Evolutionary conservation across 345 rosid species (phyloP), one percentile per base, ranked within the genome.

Genomic region (Kernera saxatilis): DNA sequence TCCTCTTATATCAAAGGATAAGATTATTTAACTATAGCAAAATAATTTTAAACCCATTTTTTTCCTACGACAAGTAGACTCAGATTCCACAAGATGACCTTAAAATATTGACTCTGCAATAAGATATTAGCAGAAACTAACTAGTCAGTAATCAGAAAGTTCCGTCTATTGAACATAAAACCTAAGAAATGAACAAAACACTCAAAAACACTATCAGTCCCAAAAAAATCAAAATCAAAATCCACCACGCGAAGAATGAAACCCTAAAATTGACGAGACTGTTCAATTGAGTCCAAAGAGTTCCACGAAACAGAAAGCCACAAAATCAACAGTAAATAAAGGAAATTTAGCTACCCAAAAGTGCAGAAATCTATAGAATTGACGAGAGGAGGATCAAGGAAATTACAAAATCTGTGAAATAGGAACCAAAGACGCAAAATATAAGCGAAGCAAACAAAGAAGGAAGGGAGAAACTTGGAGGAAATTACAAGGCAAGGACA

Each of bases 41-140:
- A 22, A 11, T 11, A 23, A 1, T 3, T n/a, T 5, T 33, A 25
- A 39, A 23, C n/a, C 7, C 5, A n/a, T 2, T 37, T 66, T 7
- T 41, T 55, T n/a, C n/a, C 53, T 1, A 51, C 6, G 52, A 10
- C 21, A 52, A 32, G 33, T 44, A 15, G 22, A 41, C 62, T 60
- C 74, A 36, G 74, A 39, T 53, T 67, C 50, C 27, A 46, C 26
- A 67, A 48, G 61, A 39, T 25, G 11, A 69, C 39, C 32, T 51
- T 52, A 12, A 53, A 22, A 65, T 6, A 44, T 15, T 63, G 33
- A 67, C 32, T 67, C 27, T 27, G 63, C 39, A 22, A 11, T 67
- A 67, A 23, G 29, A 23, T 25, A 67, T 25, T 26, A 37, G 41
- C 25, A 36, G 48, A 49, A 33, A 23, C 8, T 36, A 27, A 50